Conservation (phyloP, 2,329 filamentous ascomycete genomes). For the Fusarium cicatricum region DNA sequence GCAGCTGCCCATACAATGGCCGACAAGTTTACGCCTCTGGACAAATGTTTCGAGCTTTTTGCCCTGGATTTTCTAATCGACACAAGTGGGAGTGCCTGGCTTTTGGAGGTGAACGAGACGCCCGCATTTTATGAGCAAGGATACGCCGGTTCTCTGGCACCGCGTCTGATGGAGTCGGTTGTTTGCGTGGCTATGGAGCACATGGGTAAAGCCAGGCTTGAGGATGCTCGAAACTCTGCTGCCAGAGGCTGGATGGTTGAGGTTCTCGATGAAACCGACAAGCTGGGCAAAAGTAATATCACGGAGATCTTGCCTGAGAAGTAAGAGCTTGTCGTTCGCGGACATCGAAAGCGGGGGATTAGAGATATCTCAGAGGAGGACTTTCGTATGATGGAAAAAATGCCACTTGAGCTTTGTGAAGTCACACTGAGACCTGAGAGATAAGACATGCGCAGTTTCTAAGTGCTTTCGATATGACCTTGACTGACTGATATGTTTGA, state of each 20-base stretch:
- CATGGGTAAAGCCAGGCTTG: conserved; percentile 34
- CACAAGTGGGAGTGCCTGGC: conserved; percentile 43
- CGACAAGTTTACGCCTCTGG: conserved; percentile 48
- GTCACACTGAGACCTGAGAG: no score
- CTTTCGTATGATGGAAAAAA: no score
- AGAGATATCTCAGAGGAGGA: no score
- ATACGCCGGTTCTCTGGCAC: conserved; percentile 45
- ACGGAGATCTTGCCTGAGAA: conserved; percentile 30
- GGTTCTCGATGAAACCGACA: conserved; percentile 31
- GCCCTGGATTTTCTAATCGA: conserved; percentile 50
- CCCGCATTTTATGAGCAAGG: conserved; percentile 50
- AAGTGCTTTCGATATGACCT: no score
- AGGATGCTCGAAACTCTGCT: background rate
- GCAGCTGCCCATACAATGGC: conserved; percentile 50
- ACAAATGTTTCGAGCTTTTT: conserved; percentile 51
- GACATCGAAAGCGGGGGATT: no score
- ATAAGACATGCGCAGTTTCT: no score
- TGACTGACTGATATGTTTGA: no score
- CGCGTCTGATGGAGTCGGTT: conserved; percentile 49
- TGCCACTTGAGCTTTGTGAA: no score
- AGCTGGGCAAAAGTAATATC: conserved; percentile 37
- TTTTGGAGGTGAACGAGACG: conserved; percentile 51
- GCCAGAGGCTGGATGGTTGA: conserved; percentile 22
- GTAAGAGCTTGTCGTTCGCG: no score
- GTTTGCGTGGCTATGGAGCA: conserved; percentile 47